Evolutionary conservation across 306 rosid genomes (phyloP).

Genomic region (Boehmeria nivea): DNA sequence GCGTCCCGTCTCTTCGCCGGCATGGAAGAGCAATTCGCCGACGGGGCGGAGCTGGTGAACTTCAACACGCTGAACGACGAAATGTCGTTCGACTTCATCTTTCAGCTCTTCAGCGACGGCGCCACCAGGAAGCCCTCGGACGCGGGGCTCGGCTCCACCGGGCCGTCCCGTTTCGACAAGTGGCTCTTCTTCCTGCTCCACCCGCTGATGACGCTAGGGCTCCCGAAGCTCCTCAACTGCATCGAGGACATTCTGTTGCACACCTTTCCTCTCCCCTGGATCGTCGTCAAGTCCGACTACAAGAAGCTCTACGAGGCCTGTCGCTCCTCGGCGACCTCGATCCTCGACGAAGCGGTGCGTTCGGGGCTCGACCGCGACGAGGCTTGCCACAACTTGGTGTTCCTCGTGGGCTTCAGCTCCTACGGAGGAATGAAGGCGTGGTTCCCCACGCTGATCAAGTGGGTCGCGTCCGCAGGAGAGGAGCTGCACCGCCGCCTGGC

Average conservation of each 20-base stretch:
- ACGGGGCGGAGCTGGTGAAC: slow-evolving; percentile 5
- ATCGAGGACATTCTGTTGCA: slow-evolving; percentile 45
- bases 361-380: slow-evolving; percentile 45
- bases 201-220: slow-evolving; percentile 37
- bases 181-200: slow-evolving; percentile 58
- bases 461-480: slow-evolving; percentile 55
- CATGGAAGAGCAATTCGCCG: slow-evolving; percentile 27
- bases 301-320: slow-evolving; percentile 40
- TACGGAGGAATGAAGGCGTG: slow-evolving; percentile 54
- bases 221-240: slow-evolving; percentile 34
- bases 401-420: slow-evolving; percentile 59
- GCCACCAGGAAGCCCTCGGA: slow-evolving; percentile 26
- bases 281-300: slow-evolving; percentile 38
- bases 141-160: slow-evolving; percentile 27
- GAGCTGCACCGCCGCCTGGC: slow-evolving; percentile 38
- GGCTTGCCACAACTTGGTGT: slow-evolving; percentile 62
- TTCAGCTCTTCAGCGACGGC: slow-evolving; percentile 38
- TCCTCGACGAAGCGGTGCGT: slow-evolving; percentile 48
- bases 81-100: slow-evolving; percentile 43
- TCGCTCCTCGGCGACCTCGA: slow-evolving; percentile 11
- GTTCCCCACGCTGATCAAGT: slow-evolving; percentile 50
- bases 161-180: slow-evolving; percentile 15
- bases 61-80: slow-evolving; percentile 28
- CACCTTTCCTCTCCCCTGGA: slow-evolving; percentile 40
- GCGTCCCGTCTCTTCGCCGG: slow-evolving; percentile 24